These are phyloP conservation scores for Scenedesmus sp. DNA, from an alignment of 163 green algal genomes.

Conservation along the genomic window DNA sequence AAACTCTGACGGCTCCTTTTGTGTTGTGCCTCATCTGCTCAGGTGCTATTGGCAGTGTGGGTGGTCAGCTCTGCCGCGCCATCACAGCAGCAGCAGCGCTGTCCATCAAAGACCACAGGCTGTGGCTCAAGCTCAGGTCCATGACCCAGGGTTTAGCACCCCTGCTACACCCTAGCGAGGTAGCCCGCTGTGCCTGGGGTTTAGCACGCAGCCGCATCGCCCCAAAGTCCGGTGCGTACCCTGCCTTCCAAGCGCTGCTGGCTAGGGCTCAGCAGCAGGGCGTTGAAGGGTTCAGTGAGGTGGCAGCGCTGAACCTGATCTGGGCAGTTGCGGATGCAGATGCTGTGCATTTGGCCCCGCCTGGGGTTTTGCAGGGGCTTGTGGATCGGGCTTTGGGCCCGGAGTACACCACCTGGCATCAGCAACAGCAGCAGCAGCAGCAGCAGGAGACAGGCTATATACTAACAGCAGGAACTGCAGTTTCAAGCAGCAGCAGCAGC, in stretches of 20 bases:
- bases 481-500: neutral
- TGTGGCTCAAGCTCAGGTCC: constrained; percentile 13
- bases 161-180: neutral
- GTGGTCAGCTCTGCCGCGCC: constrained; percentile 10
- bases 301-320: constrained; percentile 28
- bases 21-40: neutral
- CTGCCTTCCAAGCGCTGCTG: constrained; percentile 14
- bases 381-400: neutral
- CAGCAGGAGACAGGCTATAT: neutral
- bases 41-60: neutral
- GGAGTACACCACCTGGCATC: neutral
- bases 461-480: neutral
- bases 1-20: neutral
- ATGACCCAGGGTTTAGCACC: constrained; percentile 11
- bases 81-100: constrained; percentile 4
- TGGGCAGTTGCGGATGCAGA: constrained; percentile 18
- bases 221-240: neutral
- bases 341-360: neutral
- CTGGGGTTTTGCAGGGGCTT: neutral
- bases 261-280: neutral
- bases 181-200: constrained; percentile 23
- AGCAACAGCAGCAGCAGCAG: neutral
- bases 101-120: neutral
- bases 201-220: constrained; percentile 14
- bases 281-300: neutral